A percentile compares a stretch with the other conserved stretches of the same genome.
Evolutionary conservation across 805 yeast species (phyloP).

Genomic region (Monosporozyma solicola): DNA sequence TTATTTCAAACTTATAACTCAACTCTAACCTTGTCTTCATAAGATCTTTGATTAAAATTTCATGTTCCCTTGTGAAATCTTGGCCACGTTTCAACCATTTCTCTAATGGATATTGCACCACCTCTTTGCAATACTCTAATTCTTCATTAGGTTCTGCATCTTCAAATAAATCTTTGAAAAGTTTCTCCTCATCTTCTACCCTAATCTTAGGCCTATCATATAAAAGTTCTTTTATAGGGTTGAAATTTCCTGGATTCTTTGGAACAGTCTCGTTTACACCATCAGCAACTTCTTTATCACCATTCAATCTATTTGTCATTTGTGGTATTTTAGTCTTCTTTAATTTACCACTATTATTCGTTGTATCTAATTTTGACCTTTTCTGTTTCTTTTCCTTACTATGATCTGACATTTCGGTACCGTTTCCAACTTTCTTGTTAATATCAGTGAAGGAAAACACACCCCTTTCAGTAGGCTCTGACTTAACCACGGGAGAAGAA

Average conservation of each 20-base stretch:
- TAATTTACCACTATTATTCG: neutral
- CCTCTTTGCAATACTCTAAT: neutral
- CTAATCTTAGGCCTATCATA: neutral
- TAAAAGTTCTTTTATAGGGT: neutral
- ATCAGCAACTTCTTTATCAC: neutral
- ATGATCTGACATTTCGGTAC: neutral
- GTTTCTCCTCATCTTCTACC: neutral
- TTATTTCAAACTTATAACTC: conserved; percentile 31
- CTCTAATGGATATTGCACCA: neutral
- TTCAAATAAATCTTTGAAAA: neutral
- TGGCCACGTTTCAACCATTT: conserved; percentile 36
- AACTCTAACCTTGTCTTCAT: conserved; percentile 34
- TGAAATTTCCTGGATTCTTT: neutral
- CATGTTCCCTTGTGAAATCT: conserved; percentile 27
- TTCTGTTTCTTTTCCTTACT: neutral
- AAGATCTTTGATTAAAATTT: conserved; percentile 28
- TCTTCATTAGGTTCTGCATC: neutral
- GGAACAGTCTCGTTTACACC: neutral
- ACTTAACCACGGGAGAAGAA: neutral
- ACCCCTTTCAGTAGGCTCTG: neutral
- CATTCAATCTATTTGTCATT: neutral
- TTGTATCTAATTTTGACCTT: neutral
- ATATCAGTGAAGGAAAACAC: neutral
- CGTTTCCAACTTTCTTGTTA: neutral
- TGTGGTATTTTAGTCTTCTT: neutral